Conservation (phyloP, 1,284 basidiomycete genomes). For the Cutaneotrichosporon cavernicola region DNA sequence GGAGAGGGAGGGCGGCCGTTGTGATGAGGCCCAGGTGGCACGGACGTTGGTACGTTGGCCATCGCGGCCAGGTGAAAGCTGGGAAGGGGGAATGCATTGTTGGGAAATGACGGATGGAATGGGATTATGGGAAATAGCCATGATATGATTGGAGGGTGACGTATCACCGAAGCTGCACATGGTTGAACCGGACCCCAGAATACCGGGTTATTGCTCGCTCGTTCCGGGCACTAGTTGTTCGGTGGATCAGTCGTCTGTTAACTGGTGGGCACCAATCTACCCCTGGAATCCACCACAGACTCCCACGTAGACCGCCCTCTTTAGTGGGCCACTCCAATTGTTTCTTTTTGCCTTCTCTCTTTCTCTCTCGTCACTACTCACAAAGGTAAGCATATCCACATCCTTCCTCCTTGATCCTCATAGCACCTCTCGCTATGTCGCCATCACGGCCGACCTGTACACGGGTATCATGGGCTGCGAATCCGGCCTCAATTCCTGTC, state of each 20-base stretch:
- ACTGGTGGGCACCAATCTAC: not conserved
- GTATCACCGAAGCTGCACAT: not conserved
- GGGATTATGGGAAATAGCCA: not conserved
- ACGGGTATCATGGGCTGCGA: not conserved
- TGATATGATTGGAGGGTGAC: not conserved
- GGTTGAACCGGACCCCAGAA: not conserved
- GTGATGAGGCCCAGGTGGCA: not conserved
- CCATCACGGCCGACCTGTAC: not conserved
- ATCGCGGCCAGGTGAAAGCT: not conserved
- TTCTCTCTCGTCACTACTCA: not conserved
- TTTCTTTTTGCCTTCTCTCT: not conserved
- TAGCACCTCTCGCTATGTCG: not conserved
- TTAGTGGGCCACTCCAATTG: not conserved
- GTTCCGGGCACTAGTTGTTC: too few relatives aligned
- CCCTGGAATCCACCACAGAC: not conserved
- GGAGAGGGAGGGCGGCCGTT: not conserved
- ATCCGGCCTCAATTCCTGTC: not conserved
- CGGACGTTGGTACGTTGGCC: not conserved
- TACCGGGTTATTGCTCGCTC: not conserved
- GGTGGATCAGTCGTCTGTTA: too few relatives aligned
- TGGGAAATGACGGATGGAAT: not conserved
- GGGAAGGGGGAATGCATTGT: not conserved
- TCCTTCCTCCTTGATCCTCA: not conserved
- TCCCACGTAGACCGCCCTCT: not conserved
- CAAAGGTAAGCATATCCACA: slow-evolving; percentile 2